Base-by-base conservation (phyloP, 2,329 filamentous ascomycete species). In the Cryphonectria naterciae region DNA sequence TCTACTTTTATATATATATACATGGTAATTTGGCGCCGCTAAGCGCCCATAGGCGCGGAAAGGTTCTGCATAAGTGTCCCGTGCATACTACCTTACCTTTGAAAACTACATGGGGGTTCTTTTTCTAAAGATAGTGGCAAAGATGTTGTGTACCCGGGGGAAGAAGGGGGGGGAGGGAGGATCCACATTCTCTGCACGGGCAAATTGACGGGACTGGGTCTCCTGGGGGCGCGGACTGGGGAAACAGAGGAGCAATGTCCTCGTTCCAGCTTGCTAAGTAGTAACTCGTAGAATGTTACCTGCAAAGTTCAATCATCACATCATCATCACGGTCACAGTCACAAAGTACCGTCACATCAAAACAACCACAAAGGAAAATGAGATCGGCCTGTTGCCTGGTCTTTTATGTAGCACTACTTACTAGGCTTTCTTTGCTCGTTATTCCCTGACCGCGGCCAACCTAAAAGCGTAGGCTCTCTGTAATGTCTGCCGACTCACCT, bases 111-210 rank as follows among this genome's bases (percentile, higher is more conserved):
- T 43, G 39, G 43, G 25, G 56, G 3, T 41, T 37, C 39, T 6
- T 41, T 25, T 65, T 65, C 63, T 65, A 46, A 65, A 65, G 41
- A 65, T 35, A 49, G 63, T 65, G 39, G 63, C 63, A 37, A 64
- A 28, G 19, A n/a, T 8, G 19, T 49, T n/a, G 19, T n/a, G 3
- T 32, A 46, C 4, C 43, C 2, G 17, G 43, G 17, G 6, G 41
- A 11, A 49, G 46, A 6, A 32, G 22, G 61, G 5, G 5, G n/a
- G 28, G n/a, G 6, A 3, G 43, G n/a, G 2, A 6, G n/a, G 35
- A 37, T 60, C 56, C 56, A 37, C 54, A 58, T 11, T 32, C 58
- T 61, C 58, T 28, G 52, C 52, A 56, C 25, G 52, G 52, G 52
- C 52, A 56, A 13, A 56, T 28, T 25, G 52, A 25, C 32, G 32